Conservation (phyloP, 805 yeast genomes). For the Metschnikowia koreensis region DNA sequence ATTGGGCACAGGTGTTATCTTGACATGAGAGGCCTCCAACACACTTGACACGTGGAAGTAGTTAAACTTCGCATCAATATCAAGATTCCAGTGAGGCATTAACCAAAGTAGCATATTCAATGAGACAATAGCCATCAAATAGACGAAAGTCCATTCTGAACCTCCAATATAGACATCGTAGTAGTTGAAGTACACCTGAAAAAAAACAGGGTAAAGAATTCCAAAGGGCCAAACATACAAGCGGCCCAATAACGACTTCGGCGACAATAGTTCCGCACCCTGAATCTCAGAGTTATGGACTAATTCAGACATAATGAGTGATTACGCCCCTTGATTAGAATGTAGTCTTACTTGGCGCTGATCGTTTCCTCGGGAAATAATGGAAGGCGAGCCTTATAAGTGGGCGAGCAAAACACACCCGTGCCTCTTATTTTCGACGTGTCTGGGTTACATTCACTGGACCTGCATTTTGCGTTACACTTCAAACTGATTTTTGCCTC, state of each 20-base stretch:
- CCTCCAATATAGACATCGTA: slow-evolving; percentile 86
- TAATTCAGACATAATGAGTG: slow-evolving; percentile 33
- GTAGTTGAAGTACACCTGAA: slow-evolving; percentile 58
- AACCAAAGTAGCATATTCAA: slow-evolving; percentile 75
- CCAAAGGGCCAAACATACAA: slow-evolving; percentile 85
- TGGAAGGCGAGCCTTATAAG: neutral
- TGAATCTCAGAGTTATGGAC: slow-evolving; percentile 73
- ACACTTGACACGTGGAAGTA: slow-evolving; percentile 53
- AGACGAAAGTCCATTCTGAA: slow-evolving; percentile 94
- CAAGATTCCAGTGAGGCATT: slow-evolving; percentile 92
- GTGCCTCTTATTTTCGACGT: slow-evolving; percentile 1
- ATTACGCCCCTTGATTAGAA: neutral
- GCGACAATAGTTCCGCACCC: slow-evolving; percentile 71
- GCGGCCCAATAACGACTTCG: slow-evolving; percentile 56
- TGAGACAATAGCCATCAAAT: slow-evolving; percentile 68
- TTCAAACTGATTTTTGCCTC: no score
- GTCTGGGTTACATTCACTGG: neutral
- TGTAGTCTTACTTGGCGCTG: neutral
- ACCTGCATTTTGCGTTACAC: neutral
- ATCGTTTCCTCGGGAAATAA: neutral
- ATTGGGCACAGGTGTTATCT: slow-evolving; percentile 79
- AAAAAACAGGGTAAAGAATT: slow-evolving; percentile 71
- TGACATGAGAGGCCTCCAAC: slow-evolving; percentile 65
- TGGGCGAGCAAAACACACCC: slow-evolving; percentile 1
- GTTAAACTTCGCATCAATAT: slow-evolving; percentile 67